Evolutionary conservation across 2,329 filamentous ascomycete species (phyloP).

Genomic region (Apiospora sp.): DNA sequence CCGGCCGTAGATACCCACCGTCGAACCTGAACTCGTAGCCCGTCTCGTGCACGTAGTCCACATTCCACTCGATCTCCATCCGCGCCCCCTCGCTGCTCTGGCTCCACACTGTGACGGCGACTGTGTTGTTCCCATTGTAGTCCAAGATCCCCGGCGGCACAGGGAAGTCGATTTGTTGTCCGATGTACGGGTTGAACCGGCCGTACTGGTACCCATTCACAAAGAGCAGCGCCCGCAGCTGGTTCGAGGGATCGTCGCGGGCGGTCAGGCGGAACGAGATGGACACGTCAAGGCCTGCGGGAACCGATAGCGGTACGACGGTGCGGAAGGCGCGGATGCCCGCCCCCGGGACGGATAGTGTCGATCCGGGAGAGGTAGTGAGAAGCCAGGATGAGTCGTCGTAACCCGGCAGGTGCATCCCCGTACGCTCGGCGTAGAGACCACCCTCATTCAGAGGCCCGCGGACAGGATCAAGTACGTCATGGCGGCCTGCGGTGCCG

Average conservation of each 20-base stretch:
- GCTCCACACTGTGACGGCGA: slow-evolving; percentile 67
- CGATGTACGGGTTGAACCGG: slow-evolving; percentile 66
- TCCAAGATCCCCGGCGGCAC: slow-evolving; percentile 66
- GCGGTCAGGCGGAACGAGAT: slow-evolving; percentile 63
- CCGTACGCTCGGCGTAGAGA: slow-evolving; percentile 63
- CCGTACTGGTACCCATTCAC: slow-evolving; percentile 73
- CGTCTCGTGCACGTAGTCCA: slow-evolving; percentile 62
- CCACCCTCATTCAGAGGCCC: slow-evolving; percentile 66
- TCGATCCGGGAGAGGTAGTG: slow-evolving; percentile 40
- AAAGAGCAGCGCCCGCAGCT: slow-evolving; percentile 61
- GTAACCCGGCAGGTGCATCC: slow-evolving; percentile 66
- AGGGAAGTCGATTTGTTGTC: slow-evolving; percentile 67
- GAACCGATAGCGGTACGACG: slow-evolving; percentile 57
- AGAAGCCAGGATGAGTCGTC: slow-evolving; percentile 54
- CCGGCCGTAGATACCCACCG: slow-evolving; percentile 56
- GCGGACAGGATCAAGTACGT: slow-evolving; percentile 61
- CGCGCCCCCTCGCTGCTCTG: slow-evolving; percentile 60
- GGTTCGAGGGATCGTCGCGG: slow-evolving; percentile 45
- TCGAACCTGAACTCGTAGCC: slow-evolving; percentile 61
- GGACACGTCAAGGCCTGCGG: slow-evolving; percentile 60
- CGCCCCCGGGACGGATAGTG: slow-evolving; percentile 53
- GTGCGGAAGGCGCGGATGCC: slow-evolving; percentile 66
- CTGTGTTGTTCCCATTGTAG: slow-evolving; percentile 64
- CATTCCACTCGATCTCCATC: slow-evolving; percentile 57
- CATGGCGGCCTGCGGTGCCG: slow-evolving; percentile 61